Evolutionary conservation across 768 basidiomycete genomes (phyloP).

Genomic region (Suillus alpinus): DNA sequence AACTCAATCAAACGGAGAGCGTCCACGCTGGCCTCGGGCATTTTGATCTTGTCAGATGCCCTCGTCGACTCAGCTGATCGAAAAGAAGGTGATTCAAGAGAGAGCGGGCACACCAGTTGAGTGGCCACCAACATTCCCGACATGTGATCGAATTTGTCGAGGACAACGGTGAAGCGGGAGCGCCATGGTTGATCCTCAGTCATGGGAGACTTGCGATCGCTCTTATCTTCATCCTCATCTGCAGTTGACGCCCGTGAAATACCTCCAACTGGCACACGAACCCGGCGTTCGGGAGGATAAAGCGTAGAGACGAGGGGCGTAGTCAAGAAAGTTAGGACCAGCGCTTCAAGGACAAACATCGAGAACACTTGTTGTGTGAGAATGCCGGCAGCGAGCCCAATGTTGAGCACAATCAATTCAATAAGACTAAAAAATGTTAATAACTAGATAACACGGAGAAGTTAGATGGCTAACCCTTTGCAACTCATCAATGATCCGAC

Average conservation of each 20-base stretch:
- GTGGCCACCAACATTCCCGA: slow-evolving; percentile 88
- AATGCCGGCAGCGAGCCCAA: slow-evolving; percentile 79
- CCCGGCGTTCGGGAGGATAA: slow-evolving; percentile 64
- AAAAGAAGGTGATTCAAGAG: slow-evolving; percentile 2
- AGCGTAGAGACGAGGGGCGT: slow-evolving; percentile 70
- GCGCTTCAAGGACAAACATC: slow-evolving; percentile 90
- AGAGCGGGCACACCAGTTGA: slow-evolving; percentile 63
- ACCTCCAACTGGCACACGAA: slow-evolving; percentile 44
- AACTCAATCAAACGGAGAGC: slow-evolving; percentile 88
- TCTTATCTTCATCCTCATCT: slow-evolving; percentile 1
- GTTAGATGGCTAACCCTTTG: slow-evolving; percentile 66
- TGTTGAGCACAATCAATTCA: slow-evolving; percentile 94
- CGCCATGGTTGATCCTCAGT: slow-evolving; percentile 16
- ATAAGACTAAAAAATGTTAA: slow-evolving; percentile 54
- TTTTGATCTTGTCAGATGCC: slow-evolving; percentile 6
- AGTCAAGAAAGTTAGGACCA: slow-evolving; percentile 84
- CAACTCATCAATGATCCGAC: slow-evolving; percentile 95
- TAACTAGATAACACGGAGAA: slow-evolving; percentile 11
- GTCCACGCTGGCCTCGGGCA: slow-evolving; percentile 43
- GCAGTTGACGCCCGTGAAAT: background rate
- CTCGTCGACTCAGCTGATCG: background rate
- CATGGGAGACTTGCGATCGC: background rate
- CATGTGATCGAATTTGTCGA: slow-evolving; percentile 87
- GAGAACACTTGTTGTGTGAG: slow-evolving; percentile 80
- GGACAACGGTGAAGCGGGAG: slow-evolving; percentile 72